Base-by-base conservation (phyloP, 2,329 filamentous ascomycete species). In the Tolypocladium sp. region DNA sequence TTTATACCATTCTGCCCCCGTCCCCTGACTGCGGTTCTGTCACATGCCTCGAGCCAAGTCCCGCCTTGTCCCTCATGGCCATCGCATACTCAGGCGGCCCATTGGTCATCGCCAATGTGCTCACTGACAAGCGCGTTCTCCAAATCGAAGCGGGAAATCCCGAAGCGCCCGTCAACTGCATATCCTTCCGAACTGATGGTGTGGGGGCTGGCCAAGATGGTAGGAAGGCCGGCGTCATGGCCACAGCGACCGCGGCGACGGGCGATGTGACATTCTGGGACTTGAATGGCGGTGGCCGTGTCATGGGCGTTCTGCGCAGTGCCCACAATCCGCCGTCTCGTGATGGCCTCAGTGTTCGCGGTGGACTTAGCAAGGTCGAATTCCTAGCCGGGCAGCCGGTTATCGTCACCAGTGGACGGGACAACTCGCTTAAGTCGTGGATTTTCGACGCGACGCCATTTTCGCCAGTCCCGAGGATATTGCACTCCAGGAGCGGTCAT, bases 191-290 rank as follows among this genome's bases (percentile, higher is more conserved):
- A 57, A 94, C 88, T 0, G 94, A 99, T 68, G 90, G 90, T 8
- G 77, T 90, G 58, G 94, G 94, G 33, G 92, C 94, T 20, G 93
- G 92, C 9, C 86, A 91, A 40, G 91, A 97, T 73, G 92, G 93
- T 1, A 85, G 86, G 58, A 86, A 88, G 65, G 84, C 92, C 41
- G 94, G 94, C 58, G 91, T 97, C 58, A 96, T 99, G 92, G 93
- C 93, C 9, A 97, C 94, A 0, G 86, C 91, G 10, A 92, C 90
- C 27, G 79, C 80, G 33, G 80, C 83, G 4, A 92, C 84, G 62
- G 93, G 94, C 40, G 94, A 99, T 72, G 84, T 99, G 52, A 96
- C 91, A 0, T 88, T 99, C 63, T 99, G 94, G 94, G 94, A 99
- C 71, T 79, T 99, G 59, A 97, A 97, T 70, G 82, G 89, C 42